phyloP scores from a whole-genome alignment of 2,329 filamentous ascomycete genomes.

The Fusarium veterinarium region DNA sequence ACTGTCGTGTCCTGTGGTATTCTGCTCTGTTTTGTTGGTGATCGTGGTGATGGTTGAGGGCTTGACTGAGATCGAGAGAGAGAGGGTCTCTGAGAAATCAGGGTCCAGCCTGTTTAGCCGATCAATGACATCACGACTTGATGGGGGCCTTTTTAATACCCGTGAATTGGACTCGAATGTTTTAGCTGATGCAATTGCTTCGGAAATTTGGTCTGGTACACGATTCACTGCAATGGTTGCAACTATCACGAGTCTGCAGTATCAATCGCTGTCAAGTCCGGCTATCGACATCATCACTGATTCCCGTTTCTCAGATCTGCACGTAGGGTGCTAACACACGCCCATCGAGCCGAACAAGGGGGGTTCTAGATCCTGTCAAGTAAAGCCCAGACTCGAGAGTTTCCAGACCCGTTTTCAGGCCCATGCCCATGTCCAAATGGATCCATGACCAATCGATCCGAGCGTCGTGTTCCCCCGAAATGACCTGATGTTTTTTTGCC shows the following conservation, averaged over 20 bases:
- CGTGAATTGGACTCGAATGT: neutral
- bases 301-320: constrained; percentile 33
- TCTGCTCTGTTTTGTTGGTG: neutral
- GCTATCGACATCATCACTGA: neutral
- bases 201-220: neutral
- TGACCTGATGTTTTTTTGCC: constrained; percentile 22
- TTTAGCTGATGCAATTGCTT: neutral
- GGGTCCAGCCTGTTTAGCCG: constrained; percentile 19
- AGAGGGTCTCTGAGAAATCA: constrained; percentile 16
- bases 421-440: neutral
- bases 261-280: neutral
- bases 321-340: constrained; percentile 27
- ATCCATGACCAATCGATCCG: neutral
- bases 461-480: neutral
- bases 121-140: constrained; percentile 34
- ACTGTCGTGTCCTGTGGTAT: neutral
- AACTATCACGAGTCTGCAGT: neutral
- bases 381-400: neutral
- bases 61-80: constrained; percentile 15
- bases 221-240: neutral
- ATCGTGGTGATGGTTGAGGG: constrained; percentile 6
- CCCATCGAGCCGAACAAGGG: constrained; percentile 26
- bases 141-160: neutral
- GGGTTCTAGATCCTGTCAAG: constrained; percentile 27
- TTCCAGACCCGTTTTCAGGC: constrained; percentile 2